Percentiles rank a stretch among this genome's conserved stretches.
Conservation (phyloP, 179 eudicot genomes). For the Actinidia chinensis region DNA sequence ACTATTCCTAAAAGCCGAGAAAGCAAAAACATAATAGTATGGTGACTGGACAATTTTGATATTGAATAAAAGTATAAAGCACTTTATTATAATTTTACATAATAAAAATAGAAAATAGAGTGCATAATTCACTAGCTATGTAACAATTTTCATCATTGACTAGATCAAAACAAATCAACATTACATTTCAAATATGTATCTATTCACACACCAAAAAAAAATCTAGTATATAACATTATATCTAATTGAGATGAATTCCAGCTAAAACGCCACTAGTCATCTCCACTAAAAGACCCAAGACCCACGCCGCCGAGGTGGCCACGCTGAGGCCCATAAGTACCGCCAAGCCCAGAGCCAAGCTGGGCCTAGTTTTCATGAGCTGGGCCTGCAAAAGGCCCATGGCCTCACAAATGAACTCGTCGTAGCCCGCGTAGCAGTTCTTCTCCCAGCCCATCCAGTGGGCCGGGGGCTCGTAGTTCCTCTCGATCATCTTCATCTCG, state of each 20-base stretch:
- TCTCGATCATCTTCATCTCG: constrained; percentile 28
- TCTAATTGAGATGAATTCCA: not conserved
- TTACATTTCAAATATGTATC: too few relatives aligned
- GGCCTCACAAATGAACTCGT: constrained; percentile 27
- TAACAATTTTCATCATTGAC: too few relatives aligned
- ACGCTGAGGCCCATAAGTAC: constrained; percentile 25
- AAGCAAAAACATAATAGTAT: too few relatives aligned
- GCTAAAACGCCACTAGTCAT: not conserved
- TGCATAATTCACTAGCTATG: too few relatives aligned
- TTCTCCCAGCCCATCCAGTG: constrained; percentile 49
- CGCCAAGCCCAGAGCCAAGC: constrained; percentile 27
- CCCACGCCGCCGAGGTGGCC: constrained; percentile 6
- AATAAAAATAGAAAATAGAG: too few relatives aligned
- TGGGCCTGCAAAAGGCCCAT: constrained; percentile 27
- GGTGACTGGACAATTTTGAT: too few relatives aligned
- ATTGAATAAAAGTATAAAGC: too few relatives aligned
- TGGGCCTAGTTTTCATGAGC: constrained; percentile 40
- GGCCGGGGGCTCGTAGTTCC: constrained; percentile 21
- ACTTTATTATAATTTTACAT: too few relatives aligned
- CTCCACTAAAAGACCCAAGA: constrained; percentile 1
- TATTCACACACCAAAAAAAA: not conserved
- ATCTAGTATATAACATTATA: too few relatives aligned
- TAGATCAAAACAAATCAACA: too few relatives aligned
- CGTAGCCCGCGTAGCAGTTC: constrained; percentile 19
- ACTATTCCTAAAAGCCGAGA: too few relatives aligned